Base-by-base conservation (phyloP, 23 red algal genomes). In the Pyropia yezoensis region DNA sequence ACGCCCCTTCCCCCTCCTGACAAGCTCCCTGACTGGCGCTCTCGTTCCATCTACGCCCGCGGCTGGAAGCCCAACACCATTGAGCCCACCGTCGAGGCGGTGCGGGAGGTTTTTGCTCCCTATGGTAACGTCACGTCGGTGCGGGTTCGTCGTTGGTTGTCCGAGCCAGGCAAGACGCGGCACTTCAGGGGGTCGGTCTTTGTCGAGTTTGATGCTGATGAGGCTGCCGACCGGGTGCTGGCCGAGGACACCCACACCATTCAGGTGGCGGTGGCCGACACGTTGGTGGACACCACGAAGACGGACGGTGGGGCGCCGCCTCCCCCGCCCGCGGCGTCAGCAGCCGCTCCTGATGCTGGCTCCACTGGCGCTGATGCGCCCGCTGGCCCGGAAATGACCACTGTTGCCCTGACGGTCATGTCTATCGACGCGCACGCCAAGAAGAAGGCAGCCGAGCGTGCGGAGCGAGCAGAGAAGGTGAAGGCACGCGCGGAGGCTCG, bases 141-240 rank as follows among this genome's bases (percentile, higher is more conserved):
- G 52, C 66, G 67, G 52, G 55, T 96, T 29, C 83, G 91, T 34
- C 33, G 68, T 5, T 85, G 63, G 74, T 55, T 63, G 22, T 76
- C 65, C 39, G 66, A 96, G 17, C 30, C 30, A 33, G 49, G 16
- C 14, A 59, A 69, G 7, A 70, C 54, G 0, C 34, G 58, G 53
- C 63, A 83, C 57, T 96, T 96, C 32, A 89, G 87, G 50, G 92
- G 92, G 3, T 81, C 75, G 7, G 80, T 88, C 9, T 90, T 89
- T 77, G 73, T 96, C 14, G 92, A 96, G 73, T 85, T 90, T 72
- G 92, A 85, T 23, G 67, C 75, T 18, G 52, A 81, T 16, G 92
- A 96, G 27, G 84, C 67, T 23, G 78, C 76, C 3, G 77, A 82
- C 25, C 59, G 83, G 47, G 82, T 78, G 12, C 65, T 83, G 22